Conservation (phyloP, 2,329 filamentous ascomycete genomes). For the Fusarium coicis region DNA sequence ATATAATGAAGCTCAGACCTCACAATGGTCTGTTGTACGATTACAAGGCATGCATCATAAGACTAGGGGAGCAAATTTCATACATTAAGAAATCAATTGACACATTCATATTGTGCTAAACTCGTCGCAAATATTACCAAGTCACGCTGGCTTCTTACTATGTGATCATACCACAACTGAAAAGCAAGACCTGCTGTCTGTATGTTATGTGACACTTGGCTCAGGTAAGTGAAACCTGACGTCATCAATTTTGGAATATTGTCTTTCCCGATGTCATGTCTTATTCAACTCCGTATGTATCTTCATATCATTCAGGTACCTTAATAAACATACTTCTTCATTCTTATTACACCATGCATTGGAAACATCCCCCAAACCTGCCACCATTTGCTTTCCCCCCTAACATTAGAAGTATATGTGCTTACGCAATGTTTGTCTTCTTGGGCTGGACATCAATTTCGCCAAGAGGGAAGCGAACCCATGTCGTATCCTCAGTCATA, state of each 20-base stretch:
- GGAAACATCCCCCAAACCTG: not conserved
- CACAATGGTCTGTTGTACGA: conserved; percentile 30
- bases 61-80: conserved; percentile 26
- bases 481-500: conserved; percentile 56
- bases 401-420: not conserved
- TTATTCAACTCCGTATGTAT: not conserved
- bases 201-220: not conserved
- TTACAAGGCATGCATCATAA: conserved; percentile 36
- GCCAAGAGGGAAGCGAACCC: conserved; percentile 54
- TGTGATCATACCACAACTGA: not conserved
- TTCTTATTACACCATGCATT: not conserved
- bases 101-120: not conserved
- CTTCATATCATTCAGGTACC: not conserved
- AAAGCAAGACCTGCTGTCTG: not conserved
- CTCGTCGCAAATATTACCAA: too few relatives aligned
- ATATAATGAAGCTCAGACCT: conserved; percentile 20
- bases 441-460: conserved; percentile 43
- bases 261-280: not conserved
- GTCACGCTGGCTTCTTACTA: not conserved
- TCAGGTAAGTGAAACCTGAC: not conserved
- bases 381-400: not conserved
- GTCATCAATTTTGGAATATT: not conserved
- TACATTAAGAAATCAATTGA: conserved; percentile 10
- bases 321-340: not conserved
- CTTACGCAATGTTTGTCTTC: conserved; percentile 41